phyloP scores from a whole-genome alignment of 805 yeast species.

The Pichia paraexigua region DNA sequence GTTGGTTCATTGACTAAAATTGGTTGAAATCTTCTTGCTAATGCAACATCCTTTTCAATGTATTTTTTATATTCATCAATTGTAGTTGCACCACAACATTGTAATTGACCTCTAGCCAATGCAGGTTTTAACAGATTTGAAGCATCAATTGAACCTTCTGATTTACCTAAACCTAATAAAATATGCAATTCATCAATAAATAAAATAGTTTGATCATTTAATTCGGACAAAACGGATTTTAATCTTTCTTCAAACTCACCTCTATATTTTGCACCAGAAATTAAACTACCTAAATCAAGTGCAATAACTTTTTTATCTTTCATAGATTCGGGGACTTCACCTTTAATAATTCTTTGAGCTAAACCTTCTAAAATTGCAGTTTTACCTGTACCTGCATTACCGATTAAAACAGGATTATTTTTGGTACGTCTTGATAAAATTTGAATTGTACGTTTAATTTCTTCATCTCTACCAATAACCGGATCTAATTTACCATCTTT shows the following conservation, averaged over 20 bases:
- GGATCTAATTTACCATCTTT: slow-evolving; percentile 89
- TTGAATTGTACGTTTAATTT: slow-evolving; percentile 86
- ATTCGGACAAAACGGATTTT: slow-evolving; percentile 72
- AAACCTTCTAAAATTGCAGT: slow-evolving; percentile 95
- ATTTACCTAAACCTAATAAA: slow-evolving; percentile 82
- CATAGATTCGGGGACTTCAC: slow-evolving; percentile 93
- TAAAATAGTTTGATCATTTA: slow-evolving; percentile 68
- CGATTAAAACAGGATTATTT: slow-evolving; percentile 91
- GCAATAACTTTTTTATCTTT: slow-evolving; percentile 78
- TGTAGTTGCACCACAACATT: slow-evolving; percentile 98
- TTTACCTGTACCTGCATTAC: slow-evolving; percentile 97
- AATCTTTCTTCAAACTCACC: slow-evolving; percentile 95
- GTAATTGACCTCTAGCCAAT: slow-evolving; percentile 91
- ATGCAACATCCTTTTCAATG: slow-evolving; percentile 95
- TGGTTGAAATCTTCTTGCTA: slow-evolving; percentile 96
- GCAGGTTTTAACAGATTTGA: slow-evolving; percentile 96
- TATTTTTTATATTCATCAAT: slow-evolving; percentile 88
- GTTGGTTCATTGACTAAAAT: slow-evolving; percentile 95
- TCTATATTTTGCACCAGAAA: slow-evolving; percentile 91
- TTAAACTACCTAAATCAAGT: slow-evolving; percentile 78
- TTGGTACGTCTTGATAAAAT: slow-evolving; percentile 87
- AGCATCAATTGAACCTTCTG: slow-evolving; percentile 94
- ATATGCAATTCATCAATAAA: slow-evolving; percentile 90
- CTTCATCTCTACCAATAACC: slow-evolving; percentile 95
- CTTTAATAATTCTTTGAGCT: slow-evolving; percentile 85